Evolutionary conservation across 1,284 basidiomycete genomes (phyloP), one percentile per base, ranked within the genome.

Genomic region (Fistulina hepatica): DNA sequence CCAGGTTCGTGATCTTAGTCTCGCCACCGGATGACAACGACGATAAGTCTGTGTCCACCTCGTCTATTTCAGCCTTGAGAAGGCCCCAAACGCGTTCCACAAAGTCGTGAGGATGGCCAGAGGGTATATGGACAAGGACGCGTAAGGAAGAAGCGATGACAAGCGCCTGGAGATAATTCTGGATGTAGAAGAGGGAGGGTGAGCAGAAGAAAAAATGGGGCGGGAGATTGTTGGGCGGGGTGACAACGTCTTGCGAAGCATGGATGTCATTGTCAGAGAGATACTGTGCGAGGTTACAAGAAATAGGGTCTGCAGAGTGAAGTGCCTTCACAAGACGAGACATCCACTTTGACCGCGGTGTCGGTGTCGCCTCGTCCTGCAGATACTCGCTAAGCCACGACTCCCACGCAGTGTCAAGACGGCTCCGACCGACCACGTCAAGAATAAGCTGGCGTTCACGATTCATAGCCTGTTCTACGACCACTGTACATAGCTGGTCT

Each of bases 131-230:
- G 3, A 69, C 61, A 24, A 83, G 66, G 6, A 69, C 62, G 21
- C 68, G 66, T 28, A 85, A 59, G 6, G 71, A 65, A 1, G 79
- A 75, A 20, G 71, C 61, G 36, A 84, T 76, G 17, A 79, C 63
- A 16, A 83, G 61, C 1, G 78, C 80, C 50, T 85, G 82, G 6
- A 84, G 52, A 44, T 68, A 67, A 49, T 85, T 82, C 52, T 85
- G 81, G 11, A 73, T 50, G 45, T 64, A 65, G 34, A 79, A 53
- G 1, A 84, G 61, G 4, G 62, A 51, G 1, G 72, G 71, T 2
- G 61, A 49, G 2, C 63, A 61, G 50, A 81, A 71, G 48, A 80
- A 69, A 44, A 84, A 69, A 12, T 71, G 63, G 1, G 78, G 71
- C 3, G 81, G 76, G 12, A 83, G 61, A 2, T 42, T 35, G 44